phyloP scores from a whole-genome alignment of 179 eudicot species.

The Nepenthes alata region DNA sequence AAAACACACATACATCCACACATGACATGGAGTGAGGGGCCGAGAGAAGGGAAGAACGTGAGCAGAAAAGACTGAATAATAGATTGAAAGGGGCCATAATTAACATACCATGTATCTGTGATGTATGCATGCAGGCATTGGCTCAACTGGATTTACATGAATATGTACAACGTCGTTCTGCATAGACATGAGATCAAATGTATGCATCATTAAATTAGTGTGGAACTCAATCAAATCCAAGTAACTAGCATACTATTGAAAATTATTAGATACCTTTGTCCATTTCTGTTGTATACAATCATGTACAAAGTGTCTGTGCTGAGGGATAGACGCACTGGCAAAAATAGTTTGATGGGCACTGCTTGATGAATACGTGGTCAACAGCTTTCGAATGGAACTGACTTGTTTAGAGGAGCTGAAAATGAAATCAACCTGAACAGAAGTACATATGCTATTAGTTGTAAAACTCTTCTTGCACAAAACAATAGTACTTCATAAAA shows the following conservation, averaged over 20 bases:
- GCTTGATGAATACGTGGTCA: conserved; percentile 58
- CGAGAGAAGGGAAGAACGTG: neutral
- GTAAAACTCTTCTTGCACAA: too few species aligned
- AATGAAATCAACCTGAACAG: conserved; percentile 75
- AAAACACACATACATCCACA: neutral
- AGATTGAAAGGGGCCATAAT: neutral
- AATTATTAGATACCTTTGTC: conserved; percentile 56
- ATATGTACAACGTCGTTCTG: conserved; percentile 76
- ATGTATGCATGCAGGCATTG: conserved; percentile 69
- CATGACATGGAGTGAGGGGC: neutral
- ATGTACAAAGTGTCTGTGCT: conserved; percentile 62
- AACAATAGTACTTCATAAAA: too few species aligned
- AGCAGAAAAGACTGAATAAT: too few species aligned
- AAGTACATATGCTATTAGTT: neutral
- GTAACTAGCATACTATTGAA: neutral
- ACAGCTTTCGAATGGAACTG: conserved; percentile 56
- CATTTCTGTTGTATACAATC: conserved; percentile 91
- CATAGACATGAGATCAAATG: conserved; percentile 4
- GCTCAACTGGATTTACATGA: conserved; percentile 70
- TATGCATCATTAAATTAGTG: conserved; percentile 1
- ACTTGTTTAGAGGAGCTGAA: conserved; percentile 69
- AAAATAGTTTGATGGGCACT: conserved; percentile 71
- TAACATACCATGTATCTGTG: conserved; percentile 72
- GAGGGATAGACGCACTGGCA: conserved; percentile 96
- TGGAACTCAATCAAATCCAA: neutral